Percentiles rank a stretch among this genome's conserved stretches.
Conservation (phyloP, 768 basidiomycete species). For the Podaxis sp. region DNA sequence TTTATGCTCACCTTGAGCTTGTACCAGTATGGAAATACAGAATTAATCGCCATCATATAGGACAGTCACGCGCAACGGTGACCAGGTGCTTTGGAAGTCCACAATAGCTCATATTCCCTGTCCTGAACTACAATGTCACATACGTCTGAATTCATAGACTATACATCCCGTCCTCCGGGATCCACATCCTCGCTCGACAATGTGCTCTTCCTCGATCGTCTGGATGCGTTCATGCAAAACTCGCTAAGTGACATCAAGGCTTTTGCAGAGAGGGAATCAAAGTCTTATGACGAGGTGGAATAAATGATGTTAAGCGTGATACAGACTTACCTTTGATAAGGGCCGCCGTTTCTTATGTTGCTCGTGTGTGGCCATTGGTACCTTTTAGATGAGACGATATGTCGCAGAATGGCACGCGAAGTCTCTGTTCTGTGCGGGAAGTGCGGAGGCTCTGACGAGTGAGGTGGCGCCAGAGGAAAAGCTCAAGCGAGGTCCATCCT, state of each 20-base stretch:
- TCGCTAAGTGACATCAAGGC: slow-evolving; percentile 50
- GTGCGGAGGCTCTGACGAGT: not conserved
- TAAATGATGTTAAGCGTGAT: slow-evolving; percentile 4
- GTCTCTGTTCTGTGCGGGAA: slow-evolving; percentile 37
- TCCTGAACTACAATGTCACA: slow-evolving; percentile 3
- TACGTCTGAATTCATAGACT: slow-evolving; percentile 24
- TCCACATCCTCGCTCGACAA: slow-evolving; percentile 30
- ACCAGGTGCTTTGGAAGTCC: no score
- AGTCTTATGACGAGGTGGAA: slow-evolving; percentile 56
- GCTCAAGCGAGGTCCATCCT: not conserved
- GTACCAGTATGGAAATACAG: no score
- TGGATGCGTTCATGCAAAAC: slow-evolving; percentile 62
- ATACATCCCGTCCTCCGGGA: slow-evolving; percentile 15
- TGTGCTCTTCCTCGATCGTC: slow-evolving; percentile 56
- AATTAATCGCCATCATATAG: no score
- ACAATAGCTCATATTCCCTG: not conserved
- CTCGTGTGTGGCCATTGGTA: slow-evolving; percentile 18
- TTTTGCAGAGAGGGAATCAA: slow-evolving; percentile 57
- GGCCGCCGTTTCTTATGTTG: slow-evolving; percentile 15
- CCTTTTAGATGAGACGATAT: slow-evolving; percentile 38
- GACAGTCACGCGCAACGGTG: no score
- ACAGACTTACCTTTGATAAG: slow-evolving; percentile 12
- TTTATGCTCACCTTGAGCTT: no score
- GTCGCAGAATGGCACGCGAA: slow-evolving; percentile 64
- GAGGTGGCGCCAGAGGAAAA: not conserved